These are phyloP conservation scores for Cercis canadensis DNA, from an alignment of 306 rosid species.

Conservation along the genomic window DNA sequence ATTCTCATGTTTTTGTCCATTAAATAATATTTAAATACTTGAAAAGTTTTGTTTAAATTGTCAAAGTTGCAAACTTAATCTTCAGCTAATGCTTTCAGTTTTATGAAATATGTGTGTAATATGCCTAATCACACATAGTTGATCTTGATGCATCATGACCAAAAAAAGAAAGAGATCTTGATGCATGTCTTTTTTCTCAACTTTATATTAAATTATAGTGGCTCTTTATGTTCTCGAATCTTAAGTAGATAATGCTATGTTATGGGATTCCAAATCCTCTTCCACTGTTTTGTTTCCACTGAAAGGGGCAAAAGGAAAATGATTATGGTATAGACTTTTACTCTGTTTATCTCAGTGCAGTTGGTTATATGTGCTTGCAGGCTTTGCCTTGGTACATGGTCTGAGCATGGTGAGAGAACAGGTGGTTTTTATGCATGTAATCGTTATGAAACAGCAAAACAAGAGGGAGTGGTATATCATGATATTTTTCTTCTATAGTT, in stretches of 20 bases:
- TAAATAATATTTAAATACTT: too few species aligned
- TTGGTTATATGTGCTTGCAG: slow-evolving; percentile 39
- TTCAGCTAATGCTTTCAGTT: not conserved
- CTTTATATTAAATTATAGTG: not conserved
- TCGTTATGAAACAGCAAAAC: slow-evolving; percentile 75
- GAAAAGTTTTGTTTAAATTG: too few species aligned
- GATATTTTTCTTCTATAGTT: not conserved
- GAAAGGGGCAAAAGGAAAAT: not conserved
- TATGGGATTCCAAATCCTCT: not conserved
- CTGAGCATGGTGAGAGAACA: slow-evolving; percentile 73
- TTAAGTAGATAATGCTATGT: not conserved
- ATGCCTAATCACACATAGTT: not conserved
- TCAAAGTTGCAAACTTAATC: not conserved
- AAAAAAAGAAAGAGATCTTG: too few species aligned
- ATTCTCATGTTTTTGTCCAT: too few species aligned
- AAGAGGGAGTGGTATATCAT: slow-evolving; percentile 51
- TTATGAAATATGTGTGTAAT: not conserved
- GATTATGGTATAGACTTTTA: not conserved
- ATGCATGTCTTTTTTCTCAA: not conserved
- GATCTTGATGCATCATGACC: not conserved
- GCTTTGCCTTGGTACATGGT: slow-evolving; percentile 78
- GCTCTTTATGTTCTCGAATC: not conserved
- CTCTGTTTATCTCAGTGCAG: not conserved
- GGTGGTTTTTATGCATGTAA: slow-evolving; percentile 82
- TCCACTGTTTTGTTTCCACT: slow-evolving; percentile 1